Evolutionary conservation across 2,329 filamentous ascomycete species (phyloP).

Genomic region (Pseudocercospora fijiensis): DNA sequence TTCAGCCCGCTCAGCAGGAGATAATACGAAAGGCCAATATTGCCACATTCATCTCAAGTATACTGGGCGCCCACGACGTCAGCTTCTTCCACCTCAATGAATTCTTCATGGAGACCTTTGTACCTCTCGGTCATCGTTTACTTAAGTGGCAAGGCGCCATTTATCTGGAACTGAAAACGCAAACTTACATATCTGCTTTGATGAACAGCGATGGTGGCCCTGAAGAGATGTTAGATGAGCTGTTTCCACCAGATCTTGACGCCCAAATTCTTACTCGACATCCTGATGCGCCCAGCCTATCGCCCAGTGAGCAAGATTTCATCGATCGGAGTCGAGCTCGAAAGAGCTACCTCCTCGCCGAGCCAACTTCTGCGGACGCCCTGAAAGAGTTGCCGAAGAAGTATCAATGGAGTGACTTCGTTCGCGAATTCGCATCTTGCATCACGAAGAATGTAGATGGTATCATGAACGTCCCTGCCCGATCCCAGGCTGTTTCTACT

Average conservation of each 20-base stretch:
- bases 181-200: conserved; percentile 63
- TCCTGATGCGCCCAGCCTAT: conserved; percentile 53
- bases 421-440: conserved; percentile 58
- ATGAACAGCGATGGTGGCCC: conserved; percentile 56
- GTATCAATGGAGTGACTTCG: conserved; percentile 64
- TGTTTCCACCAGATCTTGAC: conserved; percentile 60
- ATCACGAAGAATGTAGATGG: conserved; percentile 58
- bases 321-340: conserved; percentile 55
- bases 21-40: conserved; percentile 64
- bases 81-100: conserved; percentile 64
- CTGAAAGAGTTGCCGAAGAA: conserved; percentile 55
- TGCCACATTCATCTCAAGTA: conserved; percentile 63
- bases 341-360: conserved; percentile 57
- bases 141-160: conserved; percentile 61
- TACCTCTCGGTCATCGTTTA: conserved; percentile 58
- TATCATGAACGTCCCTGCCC: conserved; percentile 37
- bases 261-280: conserved; percentile 55
- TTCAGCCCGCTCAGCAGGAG: conserved; percentile 51
- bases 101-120: conserved; percentile 63
- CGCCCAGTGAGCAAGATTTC: conserved; percentile 61
- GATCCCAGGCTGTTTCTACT: conserved; percentile 24
- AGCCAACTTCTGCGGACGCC: conserved; percentile 44
- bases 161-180: conserved; percentile 65
- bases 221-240: conserved; percentile 57
- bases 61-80: conserved; percentile 62